A percentile compares a stretch with the other conserved stretches of the same genome.
Evolutionary conservation across 768 basidiomycete genomes (phyloP).

Genomic region (Boletus huronensis): DNA sequence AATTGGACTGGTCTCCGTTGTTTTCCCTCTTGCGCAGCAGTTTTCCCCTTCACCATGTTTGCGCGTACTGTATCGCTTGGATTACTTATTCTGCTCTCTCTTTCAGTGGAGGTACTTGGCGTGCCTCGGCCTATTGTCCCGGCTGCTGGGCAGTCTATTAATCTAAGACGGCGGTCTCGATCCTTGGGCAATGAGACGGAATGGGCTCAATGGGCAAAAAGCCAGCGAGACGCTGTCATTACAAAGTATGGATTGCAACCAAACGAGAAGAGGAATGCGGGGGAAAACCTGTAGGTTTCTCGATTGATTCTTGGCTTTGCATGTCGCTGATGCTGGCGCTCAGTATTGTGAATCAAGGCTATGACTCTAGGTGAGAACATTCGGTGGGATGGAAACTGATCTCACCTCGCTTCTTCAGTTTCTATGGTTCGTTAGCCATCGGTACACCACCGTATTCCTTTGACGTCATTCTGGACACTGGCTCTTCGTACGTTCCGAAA

Average conservation of each 20-base stretch:
- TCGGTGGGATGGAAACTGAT: neutral
- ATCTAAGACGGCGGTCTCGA: constrained; percentile 14
- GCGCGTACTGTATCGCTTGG: neutral
- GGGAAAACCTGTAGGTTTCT: constrained; percentile 44
- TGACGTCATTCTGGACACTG: constrained; percentile 51
- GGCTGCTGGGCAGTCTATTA: constrained; percentile 23
- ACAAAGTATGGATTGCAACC: constrained; percentile 43
- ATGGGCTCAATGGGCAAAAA: constrained; percentile 39
- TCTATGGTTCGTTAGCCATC: constrained; percentile 35
- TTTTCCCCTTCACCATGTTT: constrained; percentile 8
- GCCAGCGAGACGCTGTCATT: constrained; percentile 40
- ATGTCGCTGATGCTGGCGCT: constrained; percentile 1
- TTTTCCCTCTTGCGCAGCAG: constrained; percentile 1
- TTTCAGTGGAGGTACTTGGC: constrained; percentile 11
- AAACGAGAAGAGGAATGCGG: constrained; percentile 39
- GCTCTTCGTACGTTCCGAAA: constrained; percentile 33
- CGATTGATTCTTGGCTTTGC: neutral
- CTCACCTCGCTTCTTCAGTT: constrained; percentile 19
- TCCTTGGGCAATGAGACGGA: constrained; percentile 17
- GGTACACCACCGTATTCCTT: constrained; percentile 48
- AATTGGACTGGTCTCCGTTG: constrained; percentile 1
- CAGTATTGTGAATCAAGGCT: constrained; percentile 61
- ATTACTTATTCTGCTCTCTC: constrained; percentile 10
- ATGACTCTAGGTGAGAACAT: constrained; percentile 52
- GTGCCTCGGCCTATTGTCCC: constrained; percentile 3